Base-by-base conservation (phyloP, 2,329 filamentous ascomycete species). In the Penicillium paneum region DNA sequence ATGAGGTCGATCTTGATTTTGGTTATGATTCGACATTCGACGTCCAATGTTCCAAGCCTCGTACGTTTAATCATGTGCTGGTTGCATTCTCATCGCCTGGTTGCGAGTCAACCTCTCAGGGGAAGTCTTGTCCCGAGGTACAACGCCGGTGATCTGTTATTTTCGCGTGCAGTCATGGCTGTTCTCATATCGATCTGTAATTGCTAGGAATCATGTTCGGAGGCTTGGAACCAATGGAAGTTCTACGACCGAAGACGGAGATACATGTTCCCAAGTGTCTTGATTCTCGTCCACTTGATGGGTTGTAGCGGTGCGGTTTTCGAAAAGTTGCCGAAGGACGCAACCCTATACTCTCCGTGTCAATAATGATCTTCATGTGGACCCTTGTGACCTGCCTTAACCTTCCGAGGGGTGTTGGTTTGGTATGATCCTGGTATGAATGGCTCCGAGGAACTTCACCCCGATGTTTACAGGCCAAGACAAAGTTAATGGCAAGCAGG, bases 271-370 rank as follows among this genome's bases (percentile, higher is more conserved):
- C 17, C 2, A 40, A 21, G 17, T 34, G 13, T 24, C 15, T 21
- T 26, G 28, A 34, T 32, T 34, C 3, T 32, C 19, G 28, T 49
- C 21, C 19, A 42, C 24, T 26, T n/a, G 17, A 49, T 17, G 15
- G 19, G 28, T 36, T 17, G 19, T 44, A 40, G 6, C 17, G 12
- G 15, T 1, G 11, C 15, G 26, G 19, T 39, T 46, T 15, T 26
- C 8, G 6, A 52, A 41, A 52, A 40, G 12, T 48, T 43, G 21
- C 43, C 49, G 42, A 40, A 26, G 34, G n/a, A 40, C 36, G 49
- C 19, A 48, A 48, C 29, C 42, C 19, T 24, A 42, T 51, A 52
- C 42, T 45, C 13, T 45, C 49, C 40, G 49, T 29, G 13, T 28
- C 1, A n/a, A n/a, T n/a, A 29, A 45, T n/a, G 34, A 47, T 34